Conservation (phyloP, 305 asterid species). For the Fraxinus albicans region DNA sequence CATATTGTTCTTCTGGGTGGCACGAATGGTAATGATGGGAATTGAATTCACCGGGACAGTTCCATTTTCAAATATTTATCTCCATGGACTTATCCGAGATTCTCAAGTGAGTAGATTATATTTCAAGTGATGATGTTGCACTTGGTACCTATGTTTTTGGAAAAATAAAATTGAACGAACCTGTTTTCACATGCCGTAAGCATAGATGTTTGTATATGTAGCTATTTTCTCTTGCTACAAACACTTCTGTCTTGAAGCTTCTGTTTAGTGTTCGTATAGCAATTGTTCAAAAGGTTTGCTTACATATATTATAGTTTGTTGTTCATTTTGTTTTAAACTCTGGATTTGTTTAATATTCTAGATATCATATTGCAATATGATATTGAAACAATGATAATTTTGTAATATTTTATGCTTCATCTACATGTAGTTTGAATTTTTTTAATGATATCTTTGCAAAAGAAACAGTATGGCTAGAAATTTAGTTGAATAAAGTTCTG, state of each 20-base stretch:
- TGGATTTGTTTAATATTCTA: not conserved
- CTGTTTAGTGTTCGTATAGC: not conserved
- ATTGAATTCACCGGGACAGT: constrained; percentile 86
- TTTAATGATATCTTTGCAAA: not conserved
- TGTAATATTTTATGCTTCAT: not conserved
- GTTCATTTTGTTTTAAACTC: not conserved
- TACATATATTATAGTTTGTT: not conserved
- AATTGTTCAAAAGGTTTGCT: constrained; percentile 6
- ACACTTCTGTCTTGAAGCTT: constrained; percentile 3
- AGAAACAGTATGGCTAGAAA: not conserved
- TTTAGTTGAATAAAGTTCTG: not conserved
- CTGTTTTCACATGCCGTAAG: not conserved
- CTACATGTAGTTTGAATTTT: not conserved
- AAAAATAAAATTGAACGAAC: not conserved
- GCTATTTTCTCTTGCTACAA: not conserved
- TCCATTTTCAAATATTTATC: constrained; percentile 80
- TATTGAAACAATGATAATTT: not conserved
- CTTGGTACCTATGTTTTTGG: constrained; percentile 5
- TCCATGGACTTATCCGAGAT: constrained; percentile 97
- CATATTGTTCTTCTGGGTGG: constrained; percentile 98
- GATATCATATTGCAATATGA: not conserved
- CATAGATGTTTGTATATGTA: not conserved
- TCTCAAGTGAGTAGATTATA: constrained; percentile 67
- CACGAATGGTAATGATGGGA: constrained; percentile 99
- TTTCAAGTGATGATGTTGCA: constrained; percentile 18